These are phyloP conservation scores for Suillus alpinus DNA, from an alignment of 768 basidiomycete genomes.

Conservation along the genomic window DNA sequence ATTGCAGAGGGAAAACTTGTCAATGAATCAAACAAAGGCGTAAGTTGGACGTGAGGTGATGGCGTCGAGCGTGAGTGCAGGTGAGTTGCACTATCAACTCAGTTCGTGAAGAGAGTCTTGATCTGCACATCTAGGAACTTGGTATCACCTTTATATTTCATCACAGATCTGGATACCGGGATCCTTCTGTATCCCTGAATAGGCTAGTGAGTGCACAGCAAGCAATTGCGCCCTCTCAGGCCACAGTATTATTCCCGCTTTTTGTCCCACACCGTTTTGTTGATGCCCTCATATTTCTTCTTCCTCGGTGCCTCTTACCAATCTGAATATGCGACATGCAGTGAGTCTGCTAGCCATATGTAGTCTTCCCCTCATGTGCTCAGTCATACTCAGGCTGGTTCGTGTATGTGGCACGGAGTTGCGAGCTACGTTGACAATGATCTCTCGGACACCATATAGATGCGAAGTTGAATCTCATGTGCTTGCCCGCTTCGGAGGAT, in stretches of 20 bases:
- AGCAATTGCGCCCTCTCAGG: conserved; percentile 3
- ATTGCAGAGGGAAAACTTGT: conserved; percentile 7
- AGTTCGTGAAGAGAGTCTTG: neutral
- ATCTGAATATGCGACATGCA: neutral
- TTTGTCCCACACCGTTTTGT: conserved; percentile 7
- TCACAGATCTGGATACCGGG: neutral
- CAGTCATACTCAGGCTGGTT: neutral
- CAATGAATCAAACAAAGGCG: conserved; percentile 4
- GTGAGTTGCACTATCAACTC: neutral
- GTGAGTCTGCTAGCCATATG: neutral
- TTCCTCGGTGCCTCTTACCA: conserved; percentile 11
- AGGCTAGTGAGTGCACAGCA: neutral
- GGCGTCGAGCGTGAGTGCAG: neutral
- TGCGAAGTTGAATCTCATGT: neutral
- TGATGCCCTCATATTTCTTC: neutral
- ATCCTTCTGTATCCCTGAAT: neutral
- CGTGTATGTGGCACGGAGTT: neutral
- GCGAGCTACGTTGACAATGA: neutral
- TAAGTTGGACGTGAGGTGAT: conserved; percentile 3
- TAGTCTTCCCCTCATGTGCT: neutral
- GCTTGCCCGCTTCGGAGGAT: neutral
- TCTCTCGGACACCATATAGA: neutral
- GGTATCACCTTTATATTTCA: conserved; percentile 6
- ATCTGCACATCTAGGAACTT: neutral
- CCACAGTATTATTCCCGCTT: neutral